Base-by-base conservation (phyloP, 2,329 filamentous ascomycete genomes). In the Epichloe uncinata region DNA sequence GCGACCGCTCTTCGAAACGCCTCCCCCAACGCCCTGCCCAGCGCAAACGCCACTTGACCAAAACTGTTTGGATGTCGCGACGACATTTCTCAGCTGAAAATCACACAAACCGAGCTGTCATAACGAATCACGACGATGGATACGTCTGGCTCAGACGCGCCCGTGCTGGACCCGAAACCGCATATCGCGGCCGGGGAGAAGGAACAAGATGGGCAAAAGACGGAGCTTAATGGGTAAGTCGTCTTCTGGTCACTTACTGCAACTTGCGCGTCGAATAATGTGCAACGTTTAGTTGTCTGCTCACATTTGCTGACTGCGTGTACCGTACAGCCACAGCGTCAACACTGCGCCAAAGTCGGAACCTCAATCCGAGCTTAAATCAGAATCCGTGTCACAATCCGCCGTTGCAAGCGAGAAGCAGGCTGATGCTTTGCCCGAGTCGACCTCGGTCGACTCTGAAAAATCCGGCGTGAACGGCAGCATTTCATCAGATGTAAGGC, bases 41-140 rank as follows among this genome's bases (percentile, higher is more conserved):
- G 22, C 48, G 35, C 22, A 63, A 55, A 30, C 26, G 8, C 55
- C 7, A 18, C 13, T 30, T 15, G 8, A 49, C 57, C 55, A 57
- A 55, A 54, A 51, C 56, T 52, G 53, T 59, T 40, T 41, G 40
- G 35, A 45, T 49, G 46, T 18, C 30, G 46, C 46, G 42, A 46
- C 42, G 13, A 49, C 16, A 26, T 18, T 33, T 37, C 9, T 43
- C 20, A 45, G 33, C 33, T 20, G n/a, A 15, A 43, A 37, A 13
- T 5, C 13, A 13, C n/a, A 45, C 33, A 52, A 35, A 15, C n/a
- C 18, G 33, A 49, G 12, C 18, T 33, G 33, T 49, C 20, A 16
- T 34, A n/a, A 12, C 42, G 36, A 66, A 72, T 71, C 67, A 71
- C 72, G 70, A 69, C 69, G 60, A 78, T 78, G 74, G 70, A 74